phyloP scores from a whole-genome alignment of 2,329 filamentous ascomycete genomes.

The Claviceps purpurea region DNA sequence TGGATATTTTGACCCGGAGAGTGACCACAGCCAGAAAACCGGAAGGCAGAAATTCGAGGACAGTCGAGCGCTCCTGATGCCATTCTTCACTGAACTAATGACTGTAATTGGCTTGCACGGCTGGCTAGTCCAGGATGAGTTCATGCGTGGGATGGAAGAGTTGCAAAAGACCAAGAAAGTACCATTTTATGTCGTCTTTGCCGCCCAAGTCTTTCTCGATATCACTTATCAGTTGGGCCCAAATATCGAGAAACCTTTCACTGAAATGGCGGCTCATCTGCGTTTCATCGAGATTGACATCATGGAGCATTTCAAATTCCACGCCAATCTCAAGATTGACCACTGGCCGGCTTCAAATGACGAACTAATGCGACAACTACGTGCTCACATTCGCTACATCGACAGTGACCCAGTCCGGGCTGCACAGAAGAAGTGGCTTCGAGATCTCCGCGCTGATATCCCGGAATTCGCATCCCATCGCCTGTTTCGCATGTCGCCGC shows the following conservation, averaged over 20 bases:
- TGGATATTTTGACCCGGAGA: conserved; percentile 14
- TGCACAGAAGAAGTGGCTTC: neutral
- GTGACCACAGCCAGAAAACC: conserved; percentile 12
- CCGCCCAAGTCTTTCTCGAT: conserved; percentile 28
- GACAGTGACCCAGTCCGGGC: neutral
- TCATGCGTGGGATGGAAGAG: conserved; percentile 21
- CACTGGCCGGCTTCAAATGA: conserved; percentile 12
- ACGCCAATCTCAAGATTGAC: conserved; percentile 15
- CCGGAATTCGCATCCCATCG: conserved; percentile 9
- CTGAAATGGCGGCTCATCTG: neutral
- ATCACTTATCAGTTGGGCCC: conserved; percentile 21
- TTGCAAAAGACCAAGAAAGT: conserved; percentile 16
- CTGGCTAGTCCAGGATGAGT: conserved; percentile 21
- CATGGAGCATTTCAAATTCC: conserved; percentile 13
- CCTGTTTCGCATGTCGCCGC: conserved; percentile 22
- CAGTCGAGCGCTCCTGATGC: conserved; percentile 20
- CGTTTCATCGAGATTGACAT: neutral
- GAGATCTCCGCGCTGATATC: neutral
- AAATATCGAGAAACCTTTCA: conserved; percentile 3
- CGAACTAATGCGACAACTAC: neutral
- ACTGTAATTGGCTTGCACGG: conserved; percentile 7
- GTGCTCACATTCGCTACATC: conserved; percentile 3
- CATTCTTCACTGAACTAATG: conserved; percentile 21
- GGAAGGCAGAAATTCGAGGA: conserved; percentile 20
- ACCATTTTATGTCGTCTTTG: conserved; percentile 25